Percentiles rank a stretch among this genome's conserved stretches.
phyloP scores from a whole-genome alignment of 1,284 basidiomycete genomes.

The Microbotryomycetes sp. region DNA sequence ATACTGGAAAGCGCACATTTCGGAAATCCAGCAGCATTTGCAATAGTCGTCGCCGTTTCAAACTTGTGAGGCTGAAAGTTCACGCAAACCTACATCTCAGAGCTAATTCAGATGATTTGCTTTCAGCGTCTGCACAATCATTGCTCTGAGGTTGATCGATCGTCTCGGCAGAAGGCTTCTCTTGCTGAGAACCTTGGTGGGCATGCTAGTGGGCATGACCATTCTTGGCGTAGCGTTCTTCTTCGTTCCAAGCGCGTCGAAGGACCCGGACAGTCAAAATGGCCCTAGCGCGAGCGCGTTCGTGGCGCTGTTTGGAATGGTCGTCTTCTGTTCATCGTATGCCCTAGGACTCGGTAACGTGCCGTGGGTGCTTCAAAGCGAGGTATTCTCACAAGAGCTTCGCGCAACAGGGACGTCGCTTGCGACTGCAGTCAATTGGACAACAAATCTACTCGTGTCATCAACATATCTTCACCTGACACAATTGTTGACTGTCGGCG shows the following conservation, averaged over 20 bases:
- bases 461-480: constrained; percentile 22
- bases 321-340: constrained; percentile 54
- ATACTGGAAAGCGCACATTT: constrained; percentile 72
- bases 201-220: constrained; percentile 65
- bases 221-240: constrained; percentile 66
- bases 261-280: background rate
- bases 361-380: constrained; percentile 53
- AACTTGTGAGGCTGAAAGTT: constrained; percentile 45
- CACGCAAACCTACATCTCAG: constrained; percentile 19
- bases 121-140: constrained; percentile 28
- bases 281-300: constrained; percentile 49
- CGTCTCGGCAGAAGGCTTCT: constrained; percentile 66
- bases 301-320: constrained; percentile 61
- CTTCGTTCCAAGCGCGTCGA: constrained; percentile 58
- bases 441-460: constrained; percentile 22
- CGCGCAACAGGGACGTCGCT: constrained; percentile 15
- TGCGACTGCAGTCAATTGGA: constrained; percentile 11
- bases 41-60: constrained; percentile 66
- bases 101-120: constrained; percentile 62
- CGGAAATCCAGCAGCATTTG: constrained; percentile 68
- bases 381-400: constrained; percentile 15
- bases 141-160: constrained; percentile 67
- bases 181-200: constrained; percentile 69
- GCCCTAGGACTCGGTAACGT: constrained; percentile 64
- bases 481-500: background rate